phyloP scores from a whole-genome alignment of 352 stramenopile genomes.

The Pythium scleroteichum region DNA sequence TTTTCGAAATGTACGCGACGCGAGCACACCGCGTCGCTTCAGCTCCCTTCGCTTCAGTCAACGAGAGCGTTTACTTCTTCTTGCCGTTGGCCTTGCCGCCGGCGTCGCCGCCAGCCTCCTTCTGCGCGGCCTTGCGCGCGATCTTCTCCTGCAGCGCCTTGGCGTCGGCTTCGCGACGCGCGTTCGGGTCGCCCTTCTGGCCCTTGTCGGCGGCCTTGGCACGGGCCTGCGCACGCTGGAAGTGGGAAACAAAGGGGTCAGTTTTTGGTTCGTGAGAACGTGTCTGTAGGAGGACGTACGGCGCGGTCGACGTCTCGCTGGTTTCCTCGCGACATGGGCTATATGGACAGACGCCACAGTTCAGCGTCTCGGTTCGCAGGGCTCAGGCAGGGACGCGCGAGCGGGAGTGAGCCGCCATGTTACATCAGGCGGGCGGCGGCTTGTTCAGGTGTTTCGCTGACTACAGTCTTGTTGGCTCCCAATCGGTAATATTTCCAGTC shows the following conservation, averaged over 20 bases:
- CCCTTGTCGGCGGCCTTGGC: slow-evolving; percentile 19
- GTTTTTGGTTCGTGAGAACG: background rate
- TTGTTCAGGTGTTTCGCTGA: background rate
- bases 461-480: no score
- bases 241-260: background rate
- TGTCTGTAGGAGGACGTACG: slow-evolving; percentile 34
- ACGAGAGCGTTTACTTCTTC: slow-evolving; percentile 29
- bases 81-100: slow-evolving; percentile 26
- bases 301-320: slow-evolving; percentile 75
- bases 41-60: slow-evolving; percentile 50
- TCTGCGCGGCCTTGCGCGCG: slow-evolving; percentile 66
- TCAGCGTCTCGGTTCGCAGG: background rate
- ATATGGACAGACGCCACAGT: background rate
- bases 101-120: slow-evolving; percentile 42
- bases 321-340: slow-evolving; percentile 76
- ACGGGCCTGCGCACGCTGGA: slow-evolving; percentile 74
- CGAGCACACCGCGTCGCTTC: slow-evolving; percentile 34
- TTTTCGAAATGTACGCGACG: slow-evolving; percentile 81
- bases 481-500: slow-evolving; percentile 1
- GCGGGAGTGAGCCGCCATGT: no score
- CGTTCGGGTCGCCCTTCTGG: slow-evolving; percentile 53
- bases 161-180: slow-evolving; percentile 66
- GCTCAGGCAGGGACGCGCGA: background rate
- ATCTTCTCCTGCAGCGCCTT: slow-evolving; percentile 87
- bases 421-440: background rate